Conservation (phyloP, 2,329 filamentous ascomycete species). For the Trichoderma afroharzianum region DNA sequence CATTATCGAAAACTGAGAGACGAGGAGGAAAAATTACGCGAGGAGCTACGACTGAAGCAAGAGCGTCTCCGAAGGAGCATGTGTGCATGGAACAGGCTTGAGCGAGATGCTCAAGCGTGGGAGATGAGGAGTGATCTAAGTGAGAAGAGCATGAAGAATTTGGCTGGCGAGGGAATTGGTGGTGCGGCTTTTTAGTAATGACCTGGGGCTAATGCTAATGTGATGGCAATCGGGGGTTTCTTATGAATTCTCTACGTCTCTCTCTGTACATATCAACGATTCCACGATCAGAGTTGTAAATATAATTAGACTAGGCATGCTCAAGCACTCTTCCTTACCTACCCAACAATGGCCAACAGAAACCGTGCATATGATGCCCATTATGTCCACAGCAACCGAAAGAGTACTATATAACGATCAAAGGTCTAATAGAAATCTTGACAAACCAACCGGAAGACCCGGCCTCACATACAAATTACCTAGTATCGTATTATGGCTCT, state of each 20-base stretch:
- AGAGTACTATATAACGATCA: no score
- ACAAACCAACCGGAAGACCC: no score
- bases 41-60: constrained; percentile 51
- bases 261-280: background rate
- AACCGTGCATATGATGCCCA: background rate
- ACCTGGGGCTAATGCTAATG: background rate
- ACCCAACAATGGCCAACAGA: background rate
- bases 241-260: background rate
- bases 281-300: background rate
- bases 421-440: no score
- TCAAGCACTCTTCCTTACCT: background rate
- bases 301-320: background rate
- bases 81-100: constrained; percentile 50
- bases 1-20: constrained; percentile 53
- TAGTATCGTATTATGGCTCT: background rate
- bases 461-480: background rate
- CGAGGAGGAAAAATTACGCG: constrained; percentile 55
- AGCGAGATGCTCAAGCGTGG: constrained; percentile 52
- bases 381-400: no score
- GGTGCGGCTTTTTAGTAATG: constrained; percentile 49
- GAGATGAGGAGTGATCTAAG: constrained; percentile 55
- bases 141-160: constrained; percentile 53
- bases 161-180: constrained; percentile 53
- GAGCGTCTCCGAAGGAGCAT: constrained; percentile 53
- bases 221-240: background rate